Base-by-base conservation (phyloP, 495 filamentous ascomycete species). In the Penicillium argentinense region DNA sequence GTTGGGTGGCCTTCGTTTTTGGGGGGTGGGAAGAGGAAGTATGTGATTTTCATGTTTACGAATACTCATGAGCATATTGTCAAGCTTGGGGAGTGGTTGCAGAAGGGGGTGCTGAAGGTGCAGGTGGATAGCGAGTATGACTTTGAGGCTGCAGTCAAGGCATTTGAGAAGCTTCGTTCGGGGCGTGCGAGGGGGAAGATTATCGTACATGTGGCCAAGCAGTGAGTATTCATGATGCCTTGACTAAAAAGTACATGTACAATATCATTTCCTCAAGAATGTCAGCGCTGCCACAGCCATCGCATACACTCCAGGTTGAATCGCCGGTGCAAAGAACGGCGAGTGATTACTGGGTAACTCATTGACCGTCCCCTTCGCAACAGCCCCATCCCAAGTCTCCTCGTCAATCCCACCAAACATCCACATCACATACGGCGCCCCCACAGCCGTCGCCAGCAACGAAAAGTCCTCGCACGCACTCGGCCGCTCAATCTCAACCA, bases 141-240 rank as follows among this genome's bases (percentile, higher is more conserved):
- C 43, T 83, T 84, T 60, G 81, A 79, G n/a, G 77, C 88, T 23
- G 78, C 69, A 13, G 68, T 75, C n/a, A 75, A 81, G 53, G 87
- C 85, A 0, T 85, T 82, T 64, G 79, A 78, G 59, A 80, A 71
- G 56, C 62, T 89, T 51, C 83, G 79, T 49, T 79, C 67, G 1
- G 76, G 78, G 5, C 73, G 82, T 27, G 69, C 80, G 16, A 82
- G 73, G 55, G 87, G 87, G 1, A 91, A 91, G 70, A 73, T 91
- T 51, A 62, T 91, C 13, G 71, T 92, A 9, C 67, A 78, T 49
- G 77, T 86, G 7, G 50, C 36, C n/a, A 45, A 53, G 42, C 29
- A 34, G 7, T 21, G 39, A 12, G 62, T n/a, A n/a, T n/a, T n/a
- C n/a, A n/a, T n/a, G n/a, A n/a, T n/a, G n/a, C n/a, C n/a, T n/a